phyloP scores from a whole-genome alignment of 1,284 basidiomycete species.

The Hemileia vastatrix region DNA sequence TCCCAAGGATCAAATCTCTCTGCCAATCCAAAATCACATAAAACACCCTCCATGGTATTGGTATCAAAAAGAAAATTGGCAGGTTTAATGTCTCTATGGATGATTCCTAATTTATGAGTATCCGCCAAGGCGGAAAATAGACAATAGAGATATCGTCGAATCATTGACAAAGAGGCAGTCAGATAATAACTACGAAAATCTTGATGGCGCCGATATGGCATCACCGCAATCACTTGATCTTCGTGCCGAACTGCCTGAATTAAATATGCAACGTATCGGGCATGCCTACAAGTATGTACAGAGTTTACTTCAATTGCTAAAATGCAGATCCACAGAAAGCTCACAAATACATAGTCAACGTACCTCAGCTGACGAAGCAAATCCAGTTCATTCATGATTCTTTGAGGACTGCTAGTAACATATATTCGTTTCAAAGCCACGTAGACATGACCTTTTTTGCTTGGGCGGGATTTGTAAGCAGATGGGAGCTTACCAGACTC shows the following conservation, averaged over 20 bases:
- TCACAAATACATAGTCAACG: conserved; percentile 9
- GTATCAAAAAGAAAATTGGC: conserved; percentile 96
- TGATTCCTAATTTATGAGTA: conserved; percentile 75
- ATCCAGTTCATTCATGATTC: conserved; percentile 89
- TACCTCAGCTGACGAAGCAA: conserved; percentile 66
- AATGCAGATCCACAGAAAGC: not conserved
- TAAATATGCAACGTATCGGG: conserved; percentile 75
- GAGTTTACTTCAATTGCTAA: not conserved
- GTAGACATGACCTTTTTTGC: conserved; percentile 50
- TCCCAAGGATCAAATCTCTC: conserved; percentile 47
- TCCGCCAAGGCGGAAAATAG: conserved; percentile 83
- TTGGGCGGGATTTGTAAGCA: conserved; percentile 42
- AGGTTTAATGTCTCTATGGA: conserved; percentile 96
- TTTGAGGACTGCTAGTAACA: conserved; percentile 82
- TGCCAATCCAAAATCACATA: conserved; percentile 93
- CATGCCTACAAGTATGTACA: conserved; percentile 53
- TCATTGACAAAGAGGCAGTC: conserved; percentile 54
- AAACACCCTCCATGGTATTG: conserved; percentile 66
- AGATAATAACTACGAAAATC: conserved; percentile 86
- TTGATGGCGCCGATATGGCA: conserved; percentile 85
- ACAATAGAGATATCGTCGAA: conserved; percentile 81
- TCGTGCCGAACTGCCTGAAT: conserved; percentile 85
- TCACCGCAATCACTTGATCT: conserved; percentile 88
- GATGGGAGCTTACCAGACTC: conserved; percentile 52
- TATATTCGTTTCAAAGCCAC: conserved; percentile 97